Percentiles rank a stretch among this genome's conserved stretches.
phyloP scores from a whole-genome alignment of 108 stramenopile species.

The Craspedostauros australis region DNA sequence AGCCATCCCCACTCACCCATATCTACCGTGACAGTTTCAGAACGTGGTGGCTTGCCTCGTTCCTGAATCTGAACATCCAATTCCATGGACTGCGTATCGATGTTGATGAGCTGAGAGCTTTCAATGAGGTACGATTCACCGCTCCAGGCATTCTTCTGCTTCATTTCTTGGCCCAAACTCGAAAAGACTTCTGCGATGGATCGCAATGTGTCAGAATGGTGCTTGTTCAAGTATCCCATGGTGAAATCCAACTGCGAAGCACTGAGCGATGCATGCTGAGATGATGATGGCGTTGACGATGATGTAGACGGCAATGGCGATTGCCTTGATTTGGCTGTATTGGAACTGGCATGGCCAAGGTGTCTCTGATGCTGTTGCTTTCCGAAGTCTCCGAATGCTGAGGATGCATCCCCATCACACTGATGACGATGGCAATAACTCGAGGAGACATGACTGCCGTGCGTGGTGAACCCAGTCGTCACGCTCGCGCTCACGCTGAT shows the following conservation, averaged over 20 bases:
- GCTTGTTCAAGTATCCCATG: slow-evolving; percentile 74
- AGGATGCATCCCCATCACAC: no score
- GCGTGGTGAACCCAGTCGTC: no score
- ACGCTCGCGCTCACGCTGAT: no score
- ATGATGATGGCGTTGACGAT: neutral
- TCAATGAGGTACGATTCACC: slow-evolving; percentile 53
- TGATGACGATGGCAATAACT: no score
- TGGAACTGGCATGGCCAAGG: no score
- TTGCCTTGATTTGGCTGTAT: no score
- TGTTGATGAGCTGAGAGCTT: slow-evolving; percentile 42
- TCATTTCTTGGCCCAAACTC: slow-evolving; percentile 40
- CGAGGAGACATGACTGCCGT: no score
- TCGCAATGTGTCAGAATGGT: slow-evolving; percentile 50
- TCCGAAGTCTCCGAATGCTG: no score
- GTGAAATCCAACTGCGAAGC: slow-evolving; percentile 28
- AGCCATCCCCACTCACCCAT: slow-evolving; percentile 17
- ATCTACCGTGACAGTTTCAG: slow-evolving; percentile 12
- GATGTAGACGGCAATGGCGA: neutral
- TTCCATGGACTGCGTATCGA: slow-evolving; percentile 34
- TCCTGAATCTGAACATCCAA: slow-evolving; percentile 30
- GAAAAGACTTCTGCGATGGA: slow-evolving; percentile 65
- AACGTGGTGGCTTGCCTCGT: slow-evolving; percentile 6
- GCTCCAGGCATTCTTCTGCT: slow-evolving; percentile 64
- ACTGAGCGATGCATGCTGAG: neutral
- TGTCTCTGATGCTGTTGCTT: no score